Base-by-base conservation (phyloP, 2,329 filamentous ascomycete genomes). In the Metarhizium sp. region DNA sequence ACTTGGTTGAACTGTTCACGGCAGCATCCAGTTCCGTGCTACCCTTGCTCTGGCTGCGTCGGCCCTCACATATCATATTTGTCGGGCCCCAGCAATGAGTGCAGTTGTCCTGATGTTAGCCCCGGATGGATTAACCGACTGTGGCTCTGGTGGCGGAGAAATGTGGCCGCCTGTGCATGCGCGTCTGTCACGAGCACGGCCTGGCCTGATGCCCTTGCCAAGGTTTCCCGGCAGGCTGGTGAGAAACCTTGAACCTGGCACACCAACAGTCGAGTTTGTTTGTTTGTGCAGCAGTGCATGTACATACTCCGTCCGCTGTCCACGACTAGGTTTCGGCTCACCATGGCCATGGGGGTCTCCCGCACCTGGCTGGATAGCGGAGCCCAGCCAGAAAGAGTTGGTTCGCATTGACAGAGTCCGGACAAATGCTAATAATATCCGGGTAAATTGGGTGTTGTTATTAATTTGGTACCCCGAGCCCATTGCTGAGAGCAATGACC, bases 121-220 rank as follows among this genome's bases (percentile, higher is more conserved):
- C 49, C 52, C 54, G 54, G 54, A 56, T 53, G 29, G 38, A 50
- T 53, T 53, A 56, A 46, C 54, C 54, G 54, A 56, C 46, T 50
- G 51, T 45, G 45, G 54, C 52, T 56, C 46, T 43, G 36, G 50
- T 55, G 34, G 46, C 46, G 54, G 54, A 51, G 54, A 50, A 50
- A 5, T 13, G 11, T 16, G 42, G 32, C 34, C n/a, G 46, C 29
- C 50, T 47, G 25, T 38, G 34, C 30, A 16, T 16, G 36, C 18
- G 16, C 47, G 8, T 25, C 18, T 18, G 42, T 45, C n/a, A 5
- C 42, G 5, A 20, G 42, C 5, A 18, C n/a, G 25, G 6, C 32
- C 3, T 7, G 32, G 32, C 42, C 42, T 20, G n/a, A 40, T 40
- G 38, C 38, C 38, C 38, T 16, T 40, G 38, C 38, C 14, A 13